These are phyloP conservation scores for Cercospora canescens DNA, from an alignment of 2,329 filamentous ascomycete species.

Conservation along the genomic window DNA sequence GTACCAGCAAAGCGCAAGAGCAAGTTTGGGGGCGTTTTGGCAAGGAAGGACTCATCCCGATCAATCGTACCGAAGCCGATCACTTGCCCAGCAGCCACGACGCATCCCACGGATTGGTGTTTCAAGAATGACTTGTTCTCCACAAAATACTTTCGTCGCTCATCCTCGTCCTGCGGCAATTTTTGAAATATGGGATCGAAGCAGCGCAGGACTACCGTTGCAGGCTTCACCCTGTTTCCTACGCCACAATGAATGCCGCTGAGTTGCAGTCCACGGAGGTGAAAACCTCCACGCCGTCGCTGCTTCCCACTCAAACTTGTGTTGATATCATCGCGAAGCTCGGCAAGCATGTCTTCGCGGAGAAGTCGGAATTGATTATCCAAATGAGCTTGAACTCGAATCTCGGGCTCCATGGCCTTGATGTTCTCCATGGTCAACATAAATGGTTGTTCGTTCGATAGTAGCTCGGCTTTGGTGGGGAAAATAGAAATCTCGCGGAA, in stretches of 20 bases:
- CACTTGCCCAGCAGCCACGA: slow-evolving; percentile 54
- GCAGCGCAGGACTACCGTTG: slow-evolving; percentile 23
- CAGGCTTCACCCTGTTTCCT: not conserved
- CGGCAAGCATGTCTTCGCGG: slow-evolving; percentile 68
- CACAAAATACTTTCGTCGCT: too few species aligned
- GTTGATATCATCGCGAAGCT: slow-evolving; percentile 63
- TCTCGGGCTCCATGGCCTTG: slow-evolving; percentile 57
- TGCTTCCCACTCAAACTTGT: slow-evolving; percentile 49
- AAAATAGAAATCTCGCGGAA: slow-evolving; percentile 63
- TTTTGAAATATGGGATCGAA: slow-evolving; percentile 34
- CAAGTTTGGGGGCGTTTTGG: slow-evolving; percentile 47
- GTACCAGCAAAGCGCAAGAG: slow-evolving; percentile 54
- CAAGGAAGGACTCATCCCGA: slow-evolving; percentile 52
- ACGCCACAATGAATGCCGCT: slow-evolving; percentile 14
- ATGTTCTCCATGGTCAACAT: slow-evolving; percentile 33
- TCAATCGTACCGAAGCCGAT: slow-evolving; percentile 62
- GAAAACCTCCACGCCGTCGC: slow-evolving; percentile 34
- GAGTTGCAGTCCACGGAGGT: slow-evolving; percentile 42
- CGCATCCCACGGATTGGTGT: slow-evolving; percentile 62
- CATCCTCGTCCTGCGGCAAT: not conserved
- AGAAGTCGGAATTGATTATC: slow-evolving; percentile 73
- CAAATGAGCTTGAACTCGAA: slow-evolving; percentile 59
- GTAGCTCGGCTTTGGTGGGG: slow-evolving; percentile 63
- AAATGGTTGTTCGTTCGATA: slow-evolving; percentile 37
- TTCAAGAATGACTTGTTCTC: too few species aligned